A percentile compares a stretch with the other conserved stretches of the same genome.
Evolutionary conservation across 2,329 filamentous ascomycete species (phyloP).

Genomic region (Aspergillus sp.): DNA sequence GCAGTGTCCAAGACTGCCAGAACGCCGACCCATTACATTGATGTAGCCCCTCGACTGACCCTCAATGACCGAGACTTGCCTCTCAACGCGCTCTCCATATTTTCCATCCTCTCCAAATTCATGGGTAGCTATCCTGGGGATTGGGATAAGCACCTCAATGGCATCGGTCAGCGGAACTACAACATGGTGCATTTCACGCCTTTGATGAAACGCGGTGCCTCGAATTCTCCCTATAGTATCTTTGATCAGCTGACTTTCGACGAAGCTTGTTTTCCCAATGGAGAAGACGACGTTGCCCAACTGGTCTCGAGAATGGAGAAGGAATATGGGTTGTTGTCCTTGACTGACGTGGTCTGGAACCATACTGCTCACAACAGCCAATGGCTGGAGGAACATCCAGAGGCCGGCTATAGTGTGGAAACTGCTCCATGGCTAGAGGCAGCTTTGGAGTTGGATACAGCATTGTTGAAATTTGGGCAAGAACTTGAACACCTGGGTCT

Average conservation of each 20-base stretch:
- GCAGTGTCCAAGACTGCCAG: constrained; percentile 56
- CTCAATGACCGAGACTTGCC: constrained; percentile 74
- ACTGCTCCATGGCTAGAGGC: constrained; percentile 74
- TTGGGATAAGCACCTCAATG: constrained; percentile 84
- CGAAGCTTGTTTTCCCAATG: constrained; percentile 73
- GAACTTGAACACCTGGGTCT: constrained; percentile 66
- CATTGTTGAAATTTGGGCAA: constrained; percentile 63
- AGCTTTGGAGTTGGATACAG: constrained; percentile 72
- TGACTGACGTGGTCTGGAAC: constrained; percentile 97
- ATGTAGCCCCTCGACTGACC: constrained; percentile 78
- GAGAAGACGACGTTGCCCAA: constrained; percentile 74
- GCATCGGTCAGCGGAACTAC: constrained; percentile 88
- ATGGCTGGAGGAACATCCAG: constrained; percentile 92
- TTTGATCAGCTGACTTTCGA: constrained; percentile 92
- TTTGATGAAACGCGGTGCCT: constrained; percentile 79
- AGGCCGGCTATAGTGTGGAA: constrained; percentile 89
- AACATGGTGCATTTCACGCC: constrained; percentile 99
- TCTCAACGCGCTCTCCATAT: constrained; percentile 81
- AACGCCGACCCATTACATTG: constrained; percentile 84
- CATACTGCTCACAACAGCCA: constrained; percentile 94
- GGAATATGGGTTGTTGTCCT: constrained; percentile 76
- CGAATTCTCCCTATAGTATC: constrained; percentile 96
- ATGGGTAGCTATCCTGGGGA: constrained; percentile 89
- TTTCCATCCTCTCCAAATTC: constrained; percentile 95
- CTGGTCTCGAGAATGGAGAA: constrained; percentile 80